Conservation (phyloP, 371 early-diverging fungal species). For the Synchytrium microbalum region DNA sequence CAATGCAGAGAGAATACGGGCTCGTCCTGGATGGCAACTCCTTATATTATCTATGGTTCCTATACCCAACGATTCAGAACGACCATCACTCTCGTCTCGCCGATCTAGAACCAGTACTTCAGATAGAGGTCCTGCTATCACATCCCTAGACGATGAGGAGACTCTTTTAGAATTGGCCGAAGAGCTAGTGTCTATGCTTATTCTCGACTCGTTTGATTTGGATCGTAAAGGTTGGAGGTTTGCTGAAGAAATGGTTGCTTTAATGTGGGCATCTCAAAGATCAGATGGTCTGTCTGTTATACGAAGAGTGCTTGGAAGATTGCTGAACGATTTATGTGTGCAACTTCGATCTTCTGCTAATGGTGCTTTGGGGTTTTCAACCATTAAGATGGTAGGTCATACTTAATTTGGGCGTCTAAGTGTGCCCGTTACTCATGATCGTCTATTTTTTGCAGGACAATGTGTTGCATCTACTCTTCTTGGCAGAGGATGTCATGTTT, state of each 20-base stretch:
- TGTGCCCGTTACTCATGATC: too few relatives aligned
- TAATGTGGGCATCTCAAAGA: constrained; percentile 15
- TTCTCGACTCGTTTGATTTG: constrained; percentile 27
- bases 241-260: constrained; percentile 28
- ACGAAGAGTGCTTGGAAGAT: constrained; percentile 13
- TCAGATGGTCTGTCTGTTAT: constrained; percentile 19
- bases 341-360: constrained; percentile 19
- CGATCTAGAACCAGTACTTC: background rate
- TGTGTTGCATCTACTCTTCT: constrained; percentile 20
- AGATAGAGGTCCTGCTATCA: constrained; percentile 5
- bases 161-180: constrained; percentile 9
- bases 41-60: background rate
- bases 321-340: constrained; percentile 14
- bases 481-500: constrained; percentile 35
- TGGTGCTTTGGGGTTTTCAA: constrained; percentile 20
- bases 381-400: constrained; percentile 20
- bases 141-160: constrained; percentile 16
- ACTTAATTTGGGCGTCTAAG: too few relatives aligned
- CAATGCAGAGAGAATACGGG: constrained; percentile 12
- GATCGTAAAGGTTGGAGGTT: constrained; percentile 22
- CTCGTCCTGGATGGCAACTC: constrained; percentile 10
- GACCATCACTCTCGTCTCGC: too few relatives aligned
- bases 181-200: constrained; percentile 14
- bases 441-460: constrained; percentile 23
- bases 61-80: too few relatives aligned